Percentiles rank a stretch among this genome's conserved stretches.
Conservation (phyloP, 805 yeast species). For the Ascoidea tarda region DNA sequence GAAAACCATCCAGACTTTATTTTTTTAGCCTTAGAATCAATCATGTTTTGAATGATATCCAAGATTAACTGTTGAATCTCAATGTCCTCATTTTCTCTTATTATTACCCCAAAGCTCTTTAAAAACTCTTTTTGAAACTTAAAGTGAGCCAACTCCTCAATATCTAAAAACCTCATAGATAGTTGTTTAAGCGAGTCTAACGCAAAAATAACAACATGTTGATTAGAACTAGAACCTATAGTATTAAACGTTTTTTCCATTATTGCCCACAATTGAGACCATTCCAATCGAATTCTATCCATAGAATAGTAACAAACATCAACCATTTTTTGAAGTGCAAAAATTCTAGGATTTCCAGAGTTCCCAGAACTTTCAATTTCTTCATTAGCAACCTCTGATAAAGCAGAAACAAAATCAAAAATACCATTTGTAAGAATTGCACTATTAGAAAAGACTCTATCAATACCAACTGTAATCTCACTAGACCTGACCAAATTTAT, state of each 20-base stretch:
- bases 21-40: conserved; percentile 53
- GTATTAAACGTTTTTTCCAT: conserved; percentile 82
- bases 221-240: conserved; percentile 70
- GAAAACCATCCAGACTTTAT: conserved; percentile 94
- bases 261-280: conserved; percentile 91
- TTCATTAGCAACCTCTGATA: conserved; percentile 76
- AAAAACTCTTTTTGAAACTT: conserved; percentile 90
- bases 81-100: conserved; percentile 48
- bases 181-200: conserved; percentile 88
- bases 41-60: conserved; percentile 80
- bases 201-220: conserved; percentile 75
- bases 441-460: conserved; percentile 76
- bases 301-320: conserved; percentile 97
- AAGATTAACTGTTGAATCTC: conserved; percentile 81
- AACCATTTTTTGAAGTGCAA: conserved; percentile 87
- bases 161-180: conserved; percentile 80
- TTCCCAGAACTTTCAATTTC: conserved; percentile 84
- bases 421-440: conserved; percentile 66
- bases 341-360: conserved; percentile 75
- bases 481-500: conserved; percentile 46
- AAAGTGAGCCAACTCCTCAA: conserved; percentile 91
- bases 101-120: conserved; percentile 75
- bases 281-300: conserved; percentile 90
- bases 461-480: conserved; percentile 68
- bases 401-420: conserved; percentile 72